These are phyloP conservation scores for Nicotiana benthamiana DNA, from an alignment of 257 asterid species.

Conservation along the genomic window DNA sequence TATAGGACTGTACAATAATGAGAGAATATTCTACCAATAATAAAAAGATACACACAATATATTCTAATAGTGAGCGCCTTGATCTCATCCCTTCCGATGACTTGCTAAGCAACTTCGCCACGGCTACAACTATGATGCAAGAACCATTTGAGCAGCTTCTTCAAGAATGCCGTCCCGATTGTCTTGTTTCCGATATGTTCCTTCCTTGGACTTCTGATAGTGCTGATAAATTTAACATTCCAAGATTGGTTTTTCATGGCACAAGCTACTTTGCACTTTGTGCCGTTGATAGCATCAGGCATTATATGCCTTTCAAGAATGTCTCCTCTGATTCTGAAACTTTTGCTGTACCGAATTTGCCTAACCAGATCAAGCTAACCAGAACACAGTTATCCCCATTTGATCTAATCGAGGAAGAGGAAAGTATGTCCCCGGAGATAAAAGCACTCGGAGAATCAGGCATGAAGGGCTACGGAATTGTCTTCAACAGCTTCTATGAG, in stretches of 20 bases:
- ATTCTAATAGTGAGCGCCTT: too few relatives aligned
- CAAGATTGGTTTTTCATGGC: constrained; percentile 53
- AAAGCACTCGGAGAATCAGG: constrained; percentile 16
- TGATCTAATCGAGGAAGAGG: background rate
- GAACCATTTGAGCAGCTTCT: background rate
- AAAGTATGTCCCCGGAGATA: background rate
- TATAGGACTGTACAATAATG: too few relatives aligned
- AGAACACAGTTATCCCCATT: constrained; percentile 12
- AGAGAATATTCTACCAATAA: too few relatives aligned
- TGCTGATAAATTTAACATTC: constrained; percentile 49
- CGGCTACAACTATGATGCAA: background rate
- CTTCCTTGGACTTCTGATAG: constrained; percentile 14
- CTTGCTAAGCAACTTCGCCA: background rate
- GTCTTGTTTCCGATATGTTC: constrained; percentile 4
- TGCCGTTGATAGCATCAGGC: background rate
- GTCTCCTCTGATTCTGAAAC: constrained; percentile 23
- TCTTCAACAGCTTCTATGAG: constrained; percentile 40
- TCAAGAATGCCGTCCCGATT: background rate
- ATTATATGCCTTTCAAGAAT: constrained; percentile 18
- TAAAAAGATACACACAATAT: too few relatives aligned
- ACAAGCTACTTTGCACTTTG: constrained; percentile 24
- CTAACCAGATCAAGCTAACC: constrained; percentile 11
- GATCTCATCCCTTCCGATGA: constrained; percentile 20
- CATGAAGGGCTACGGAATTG: constrained; percentile 21
- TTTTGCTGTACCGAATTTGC: constrained; percentile 29